Evolutionary conservation across 2,329 filamentous ascomycete species (phyloP), one percentile per base, ranked within the genome.

Genomic region (Coniochaeta sp.): DNA sequence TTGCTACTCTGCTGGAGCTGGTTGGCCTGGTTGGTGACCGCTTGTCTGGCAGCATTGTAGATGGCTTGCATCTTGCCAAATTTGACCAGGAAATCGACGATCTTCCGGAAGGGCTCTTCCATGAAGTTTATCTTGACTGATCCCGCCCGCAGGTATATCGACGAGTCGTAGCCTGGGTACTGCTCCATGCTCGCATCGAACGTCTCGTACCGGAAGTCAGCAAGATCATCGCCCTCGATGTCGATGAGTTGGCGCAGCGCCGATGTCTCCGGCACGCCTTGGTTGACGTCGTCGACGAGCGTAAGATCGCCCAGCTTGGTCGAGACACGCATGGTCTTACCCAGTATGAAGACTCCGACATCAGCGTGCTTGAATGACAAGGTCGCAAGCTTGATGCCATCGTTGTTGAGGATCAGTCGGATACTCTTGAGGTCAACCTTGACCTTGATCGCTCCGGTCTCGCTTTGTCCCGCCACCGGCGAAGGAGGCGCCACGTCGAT

Each of bases 61-160:
- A 99, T 87, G 20, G 94, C 92, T 69, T 99, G 94, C 94, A 99
- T 99, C 70, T 95, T 96, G 55, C 95, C 94, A 66, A 99, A 99
- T 63, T 99, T 99, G 66, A 99, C 91, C 40, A 95, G 76, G 68
- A 99, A 99, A 59, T 95, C 89, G 68, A 99, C 89, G 57, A 99
- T 97, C 71, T 97, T 97, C 50, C 94, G 84, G 75, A 97, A 96
- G 0, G 94, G 94, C 67, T 99, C 95, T 55, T 96, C 92, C 4
- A 97, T 73, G 66, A 99, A 99, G 66, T 96, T 97, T 65, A 99
- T 78, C 71, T 95, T 97, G 67, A 99, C 86, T 0, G 94, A 99
- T 1, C 94, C 94, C 16, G 94, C 92, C 31, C 92, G 85, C 10
- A 99, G 75, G 63, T 84, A 95, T 27, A 99, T 84, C 1, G 91